phyloP scores from a whole-genome alignment of 164 flowering plant genomes.

The Umbellularia californica region DNA sequence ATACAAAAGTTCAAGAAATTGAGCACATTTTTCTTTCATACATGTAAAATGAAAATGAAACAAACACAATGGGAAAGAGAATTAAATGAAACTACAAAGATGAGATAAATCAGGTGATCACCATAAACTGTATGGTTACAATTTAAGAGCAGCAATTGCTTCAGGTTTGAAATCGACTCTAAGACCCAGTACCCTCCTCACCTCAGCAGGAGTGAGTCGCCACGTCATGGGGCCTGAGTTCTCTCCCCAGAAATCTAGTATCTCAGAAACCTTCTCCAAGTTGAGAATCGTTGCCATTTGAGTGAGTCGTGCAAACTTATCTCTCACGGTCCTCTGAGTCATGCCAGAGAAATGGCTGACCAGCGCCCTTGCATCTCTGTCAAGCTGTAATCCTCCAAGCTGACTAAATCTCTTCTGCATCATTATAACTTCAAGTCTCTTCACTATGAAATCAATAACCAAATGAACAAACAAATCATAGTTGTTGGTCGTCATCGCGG shows the following conservation, averaged over 20 bases:
- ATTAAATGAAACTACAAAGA: not conserved
- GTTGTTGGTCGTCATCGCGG: slow-evolving; percentile 76
- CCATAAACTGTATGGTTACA: slow-evolving; percentile 29
- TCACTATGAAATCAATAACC: slow-evolving; percentile 75
- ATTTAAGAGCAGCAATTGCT: slow-evolving; percentile 75
- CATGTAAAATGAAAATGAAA: not conserved
- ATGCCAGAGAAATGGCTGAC: slow-evolving; percentile 89
- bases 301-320: slow-evolving; percentile 91
- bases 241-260: slow-evolving; percentile 99
- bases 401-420: slow-evolving; percentile 96
- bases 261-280: slow-evolving; percentile 92
- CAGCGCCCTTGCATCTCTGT: slow-evolving; percentile 76
- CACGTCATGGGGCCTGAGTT: slow-evolving; percentile 98
- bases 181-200: slow-evolving; percentile 79
- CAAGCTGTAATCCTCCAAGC: slow-evolving; percentile 92
- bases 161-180: slow-evolving; percentile 94
- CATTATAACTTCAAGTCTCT: slow-evolving; percentile 95
- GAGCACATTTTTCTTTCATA: not conserved
- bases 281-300: slow-evolving; percentile 98
- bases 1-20: not conserved
- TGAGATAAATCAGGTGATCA: not conserved
- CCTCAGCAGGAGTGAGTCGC: slow-evolving; percentile 98
- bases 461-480: slow-evolving; percentile 79
- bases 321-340: slow-evolving; percentile 94
- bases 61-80: not conserved